Percentiles rank a stretch among this genome's conserved stretches.
Evolutionary conservation across 768 basidiomycete genomes (phyloP).

Genomic region (Holtermanniella nyarrowii): DNA sequence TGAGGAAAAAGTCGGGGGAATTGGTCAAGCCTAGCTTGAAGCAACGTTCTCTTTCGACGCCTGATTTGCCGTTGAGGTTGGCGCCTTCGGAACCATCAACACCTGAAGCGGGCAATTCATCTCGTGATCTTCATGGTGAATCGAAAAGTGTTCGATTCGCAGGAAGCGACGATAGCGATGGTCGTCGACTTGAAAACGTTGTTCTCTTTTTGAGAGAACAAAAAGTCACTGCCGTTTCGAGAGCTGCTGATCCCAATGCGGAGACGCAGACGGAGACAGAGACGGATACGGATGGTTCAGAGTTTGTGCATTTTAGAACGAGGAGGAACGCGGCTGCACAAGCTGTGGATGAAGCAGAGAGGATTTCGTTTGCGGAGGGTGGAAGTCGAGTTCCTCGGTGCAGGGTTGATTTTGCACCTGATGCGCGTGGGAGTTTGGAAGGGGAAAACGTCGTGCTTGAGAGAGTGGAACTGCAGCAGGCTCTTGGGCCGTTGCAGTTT

Average conservation of each 20-base stretch:
- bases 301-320: slow-evolving; percentile 38
- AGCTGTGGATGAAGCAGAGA: slow-evolving; percentile 27
- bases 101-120: slow-evolving; percentile 43
- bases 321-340: slow-evolving; percentile 29
- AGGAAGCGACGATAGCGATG: slow-evolving; percentile 38
- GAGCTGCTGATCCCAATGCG: slow-evolving; percentile 47
- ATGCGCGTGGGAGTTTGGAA: slow-evolving; percentile 13
- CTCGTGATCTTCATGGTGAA: slow-evolving; percentile 13
- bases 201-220: slow-evolving; percentile 90
- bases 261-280: slow-evolving; percentile 48
- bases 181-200: slow-evolving; percentile 78
- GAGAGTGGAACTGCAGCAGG: slow-evolving; percentile 38
- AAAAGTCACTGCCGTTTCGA: slow-evolving; percentile 81
- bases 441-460: slow-evolving; percentile 43
- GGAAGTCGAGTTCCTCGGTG: slow-evolving; percentile 31
- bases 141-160: slow-evolving; percentile 78
- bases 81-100: slow-evolving; percentile 60
- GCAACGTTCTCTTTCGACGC: slow-evolving; percentile 49
- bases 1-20: slow-evolving; percentile 90
- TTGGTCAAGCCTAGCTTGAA: slow-evolving; percentile 87
- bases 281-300: slow-evolving; percentile 27
- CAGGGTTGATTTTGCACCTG: slow-evolving; percentile 34
- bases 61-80: slow-evolving; percentile 45
- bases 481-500: slow-evolving; percentile 45
- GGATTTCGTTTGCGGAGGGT: slow-evolving; percentile 22